phyloP scores from a whole-genome alignment of 2,329 filamentous ascomycete species.

The Colletotrichum musae region DNA sequence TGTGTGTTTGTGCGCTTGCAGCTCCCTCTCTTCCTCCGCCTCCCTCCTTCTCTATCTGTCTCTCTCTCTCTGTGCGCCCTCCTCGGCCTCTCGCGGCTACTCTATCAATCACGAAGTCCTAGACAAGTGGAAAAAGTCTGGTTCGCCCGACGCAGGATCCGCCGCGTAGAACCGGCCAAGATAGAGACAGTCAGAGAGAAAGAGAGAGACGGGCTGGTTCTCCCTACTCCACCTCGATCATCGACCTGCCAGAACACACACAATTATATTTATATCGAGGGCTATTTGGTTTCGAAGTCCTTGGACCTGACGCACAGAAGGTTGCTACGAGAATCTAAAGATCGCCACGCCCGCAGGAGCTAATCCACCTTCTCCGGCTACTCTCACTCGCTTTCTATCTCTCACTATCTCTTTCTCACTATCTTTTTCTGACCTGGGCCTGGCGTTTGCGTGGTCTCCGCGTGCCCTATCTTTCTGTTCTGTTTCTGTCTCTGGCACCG shows the following conservation, averaged over 20 bases:
- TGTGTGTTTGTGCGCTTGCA: conserved; percentile 38
- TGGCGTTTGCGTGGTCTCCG: conserved; percentile 25
- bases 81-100: background rate
- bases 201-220: background rate
- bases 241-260: conserved; percentile 26
- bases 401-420: background rate
- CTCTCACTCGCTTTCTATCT: background rate
- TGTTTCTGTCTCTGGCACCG: conserved; percentile 36
- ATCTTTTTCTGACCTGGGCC: background rate
- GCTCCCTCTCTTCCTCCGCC: background rate
- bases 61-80: conserved; percentile 4
- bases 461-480: conserved; percentile 15
- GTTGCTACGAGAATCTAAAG: conserved; percentile 30
- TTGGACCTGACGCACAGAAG: conserved; percentile 41
- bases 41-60: conserved; percentile 12
- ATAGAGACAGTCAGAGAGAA: background rate
- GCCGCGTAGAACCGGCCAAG: background rate
- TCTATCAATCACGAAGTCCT: conserved; percentile 5
- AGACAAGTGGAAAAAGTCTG: conserved; percentile 1
- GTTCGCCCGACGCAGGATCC: background rate
- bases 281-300: conserved; percentile 39
- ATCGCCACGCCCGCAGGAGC: conserved; percentile 43
- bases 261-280: conserved; percentile 40
- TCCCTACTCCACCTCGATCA: background rate
- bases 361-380: conserved; percentile 17